Evolutionary conservation across 2,329 filamentous ascomycete genomes (phyloP).

Genomic region (Ambrosiella cleistominuta): DNA sequence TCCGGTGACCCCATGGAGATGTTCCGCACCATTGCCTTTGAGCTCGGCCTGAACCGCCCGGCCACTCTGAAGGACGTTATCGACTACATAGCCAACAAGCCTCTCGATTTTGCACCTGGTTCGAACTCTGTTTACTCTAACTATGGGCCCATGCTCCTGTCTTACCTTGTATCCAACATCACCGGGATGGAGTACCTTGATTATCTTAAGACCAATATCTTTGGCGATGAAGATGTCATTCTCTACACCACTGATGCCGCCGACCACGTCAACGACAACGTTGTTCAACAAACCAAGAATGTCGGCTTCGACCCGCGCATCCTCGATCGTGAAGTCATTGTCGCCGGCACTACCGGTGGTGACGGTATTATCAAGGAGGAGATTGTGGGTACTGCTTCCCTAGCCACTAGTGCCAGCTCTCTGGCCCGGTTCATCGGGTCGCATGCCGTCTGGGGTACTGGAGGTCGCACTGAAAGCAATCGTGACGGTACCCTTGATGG

Average conservation of each 20-base stretch:
- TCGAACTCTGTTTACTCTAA: constrained; percentile 11
- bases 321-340: not conserved
- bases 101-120: constrained; percentile 12
- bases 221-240: constrained; percentile 12
- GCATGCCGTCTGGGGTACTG: constrained; percentile 11
- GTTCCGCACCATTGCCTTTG: constrained; percentile 11
- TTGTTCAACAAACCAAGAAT: constrained; percentile 12
- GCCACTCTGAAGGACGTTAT: constrained; percentile 14
- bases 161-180: constrained; percentile 13
- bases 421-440: constrained; percentile 12
- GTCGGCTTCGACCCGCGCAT: constrained; percentile 10
- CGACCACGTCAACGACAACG: constrained; percentile 10
- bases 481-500: not conserved
- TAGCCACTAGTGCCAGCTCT: constrained; percentile 11
- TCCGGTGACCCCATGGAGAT: constrained; percentile 9
- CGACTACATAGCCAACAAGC: constrained; percentile 12
- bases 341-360: constrained; percentile 9
- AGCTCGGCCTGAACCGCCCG: constrained; percentile 6
- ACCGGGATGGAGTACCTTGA: constrained; percentile 9
- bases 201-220: constrained; percentile 9
- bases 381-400: constrained; percentile 5
- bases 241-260: constrained; percentile 12
- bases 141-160: constrained; percentile 15
- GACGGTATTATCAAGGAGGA: constrained; percentile 15
- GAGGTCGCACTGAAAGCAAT: not conserved